These are phyloP conservation scores for Aspergillus funiculosus DNA, from an alignment of 495 filamentous ascomycete species.

Conservation along the genomic window DNA sequence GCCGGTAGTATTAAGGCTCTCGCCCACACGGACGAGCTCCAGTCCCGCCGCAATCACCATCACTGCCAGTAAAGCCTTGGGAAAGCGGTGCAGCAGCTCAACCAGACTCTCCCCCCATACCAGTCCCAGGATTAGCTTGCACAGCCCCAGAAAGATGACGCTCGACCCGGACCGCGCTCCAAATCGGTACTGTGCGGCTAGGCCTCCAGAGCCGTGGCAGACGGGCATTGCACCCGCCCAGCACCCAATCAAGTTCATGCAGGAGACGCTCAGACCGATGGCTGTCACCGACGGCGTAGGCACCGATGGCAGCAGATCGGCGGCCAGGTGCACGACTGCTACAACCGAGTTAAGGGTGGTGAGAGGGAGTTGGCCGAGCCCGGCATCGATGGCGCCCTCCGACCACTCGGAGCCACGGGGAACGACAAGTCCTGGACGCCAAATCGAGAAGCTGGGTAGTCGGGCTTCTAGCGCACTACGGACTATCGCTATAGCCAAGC, in stretches of 20 bases:
- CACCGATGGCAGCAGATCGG: constrained; percentile 65
- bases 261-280: constrained; percentile 71
- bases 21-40: constrained; percentile 77
- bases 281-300: constrained; percentile 61
- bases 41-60: constrained; percentile 87
- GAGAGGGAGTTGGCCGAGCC: constrained; percentile 79
- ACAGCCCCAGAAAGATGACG: constrained; percentile 68
- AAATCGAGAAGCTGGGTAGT: constrained; percentile 46
- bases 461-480: constrained; percentile 27
- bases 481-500: constrained; percentile 52
- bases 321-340: constrained; percentile 68
- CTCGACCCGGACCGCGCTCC: constrained; percentile 82
- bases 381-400: constrained; percentile 50
- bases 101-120: constrained; percentile 65
- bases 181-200: constrained; percentile 85
- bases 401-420: constrained; percentile 43
- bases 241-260: constrained; percentile 77
- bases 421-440: constrained; percentile 41
- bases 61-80: constrained; percentile 66
- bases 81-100: constrained; percentile 62
- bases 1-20: constrained; percentile 64
- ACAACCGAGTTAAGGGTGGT: constrained; percentile 89
- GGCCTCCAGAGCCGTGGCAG: constrained; percentile 86
- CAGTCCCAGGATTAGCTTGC: constrained; percentile 72
- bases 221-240: constrained; percentile 96